Conservation (phyloP, 2,329 filamentous ascomycete genomes). For the Raffaelea deltoideospora region DNA sequence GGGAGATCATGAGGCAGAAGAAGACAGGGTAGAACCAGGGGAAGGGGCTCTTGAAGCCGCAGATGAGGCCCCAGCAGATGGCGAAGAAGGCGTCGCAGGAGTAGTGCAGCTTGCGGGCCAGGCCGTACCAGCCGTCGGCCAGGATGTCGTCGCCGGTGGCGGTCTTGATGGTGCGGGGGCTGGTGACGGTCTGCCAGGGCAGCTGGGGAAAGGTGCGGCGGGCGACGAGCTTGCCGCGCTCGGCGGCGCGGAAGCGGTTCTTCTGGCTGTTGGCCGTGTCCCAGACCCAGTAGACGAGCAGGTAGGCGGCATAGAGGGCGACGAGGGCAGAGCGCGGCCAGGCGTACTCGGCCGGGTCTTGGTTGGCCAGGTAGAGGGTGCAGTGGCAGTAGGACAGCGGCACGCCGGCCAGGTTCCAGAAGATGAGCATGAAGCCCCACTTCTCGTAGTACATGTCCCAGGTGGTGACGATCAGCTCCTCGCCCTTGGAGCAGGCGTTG, state of each 20-base stretch:
- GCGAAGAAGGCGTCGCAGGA: slow-evolving; percentile 69
- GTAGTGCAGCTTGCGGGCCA: slow-evolving; percentile 67
- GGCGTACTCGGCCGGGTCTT: slow-evolving; percentile 51
- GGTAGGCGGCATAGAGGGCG: slow-evolving; percentile 46
- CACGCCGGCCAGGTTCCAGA: slow-evolving; percentile 76
- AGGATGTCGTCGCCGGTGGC: slow-evolving; percentile 55
- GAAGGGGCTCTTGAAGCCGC: slow-evolving; percentile 64
- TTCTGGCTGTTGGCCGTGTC: slow-evolving; percentile 74
- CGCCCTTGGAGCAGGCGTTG: slow-evolving; percentile 69
- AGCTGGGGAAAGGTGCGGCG: slow-evolving; percentile 68
- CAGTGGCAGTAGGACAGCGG: slow-evolving; percentile 74
- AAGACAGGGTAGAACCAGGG: slow-evolving; percentile 86
- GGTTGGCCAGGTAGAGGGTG: slow-evolving; percentile 65
- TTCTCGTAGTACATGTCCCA: slow-evolving; percentile 90
- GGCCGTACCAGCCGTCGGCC: slow-evolving; percentile 63
- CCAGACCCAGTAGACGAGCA: slow-evolving; percentile 73
- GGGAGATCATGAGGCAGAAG: slow-evolving; percentile 68
- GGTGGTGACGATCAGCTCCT: slow-evolving; percentile 65
- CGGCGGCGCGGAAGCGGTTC: slow-evolving; percentile 62
- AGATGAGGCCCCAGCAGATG: slow-evolving; percentile 64
- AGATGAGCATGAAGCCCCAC: slow-evolving; percentile 80
- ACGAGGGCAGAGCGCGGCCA: slow-evolving; percentile 50
- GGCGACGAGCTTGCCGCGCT: slow-evolving; percentile 46
- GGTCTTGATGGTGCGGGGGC: slow-evolving; percentile 57
- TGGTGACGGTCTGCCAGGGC: slow-evolving; percentile 60